These are phyloP conservation scores for Alternaria angustiovoidea DNA, from an alignment of 2,329 filamentous ascomycete genomes.

Conservation along the genomic window DNA sequence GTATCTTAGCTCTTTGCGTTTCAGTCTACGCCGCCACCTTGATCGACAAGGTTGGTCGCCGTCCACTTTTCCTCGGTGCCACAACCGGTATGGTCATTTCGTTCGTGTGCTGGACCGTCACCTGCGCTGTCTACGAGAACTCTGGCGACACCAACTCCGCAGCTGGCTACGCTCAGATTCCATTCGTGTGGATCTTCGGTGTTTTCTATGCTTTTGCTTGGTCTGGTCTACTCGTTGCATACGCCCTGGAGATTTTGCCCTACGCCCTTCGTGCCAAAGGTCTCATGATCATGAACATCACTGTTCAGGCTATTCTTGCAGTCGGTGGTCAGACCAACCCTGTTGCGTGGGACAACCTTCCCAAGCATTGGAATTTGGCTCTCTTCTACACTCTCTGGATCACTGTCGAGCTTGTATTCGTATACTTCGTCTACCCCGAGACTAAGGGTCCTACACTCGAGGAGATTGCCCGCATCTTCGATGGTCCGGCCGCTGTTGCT, in stretches of 20 bases:
- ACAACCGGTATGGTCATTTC: slow-evolving; percentile 48
- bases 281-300: slow-evolving; percentile 67
- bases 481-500: slow-evolving; percentile 64
- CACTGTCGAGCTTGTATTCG: slow-evolving; percentile 65
- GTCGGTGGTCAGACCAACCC: slow-evolving; percentile 69
- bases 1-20: slow-evolving; percentile 65
- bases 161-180: slow-evolving; percentile 57
- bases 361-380: slow-evolving; percentile 67
- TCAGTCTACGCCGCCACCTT: slow-evolving; percentile 65
- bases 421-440: slow-evolving; percentile 58
- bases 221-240: slow-evolving; percentile 66
- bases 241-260: slow-evolving; percentile 60
- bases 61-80: slow-evolving; percentile 62
- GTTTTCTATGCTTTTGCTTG: slow-evolving; percentile 65
- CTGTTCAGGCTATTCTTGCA: slow-evolving; percentile 69
- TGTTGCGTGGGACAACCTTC: slow-evolving; percentile 67
- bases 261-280: slow-evolving; percentile 60
- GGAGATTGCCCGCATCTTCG: slow-evolving; percentile 73
- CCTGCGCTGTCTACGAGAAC: slow-evolving; percentile 34
- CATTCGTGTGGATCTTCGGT: slow-evolving; percentile 61
- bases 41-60: slow-evolving; percentile 64
- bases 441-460: slow-evolving; percentile 75
- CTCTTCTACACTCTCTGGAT: slow-evolving; percentile 72
- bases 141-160: slow-evolving; percentile 43
- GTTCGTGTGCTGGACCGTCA: slow-evolving; percentile 52